Evolutionary conservation across 495 filamentous ascomycete species (phyloP).

Genomic region (Hypoxylon rickii): DNA sequence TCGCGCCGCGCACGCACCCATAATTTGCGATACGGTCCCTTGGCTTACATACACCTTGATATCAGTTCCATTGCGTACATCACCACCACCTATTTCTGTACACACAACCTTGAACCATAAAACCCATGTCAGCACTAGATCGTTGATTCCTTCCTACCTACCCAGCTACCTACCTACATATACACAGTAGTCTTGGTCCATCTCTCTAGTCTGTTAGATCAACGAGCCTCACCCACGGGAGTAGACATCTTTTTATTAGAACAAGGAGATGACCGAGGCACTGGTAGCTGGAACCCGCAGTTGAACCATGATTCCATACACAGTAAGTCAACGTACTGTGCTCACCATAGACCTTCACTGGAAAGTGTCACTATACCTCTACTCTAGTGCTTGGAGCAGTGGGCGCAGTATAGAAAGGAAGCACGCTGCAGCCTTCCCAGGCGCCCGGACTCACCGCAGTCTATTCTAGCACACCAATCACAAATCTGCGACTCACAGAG

Average conservation of each 20-base stretch:
- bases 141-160: background rate
- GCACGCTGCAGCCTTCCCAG: conserved; percentile 17
- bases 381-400: too few species aligned
- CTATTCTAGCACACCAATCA: conserved; percentile 10
- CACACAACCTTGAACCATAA: too few species aligned
- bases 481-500: conserved; percentile 22
- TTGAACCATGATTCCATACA: background rate
- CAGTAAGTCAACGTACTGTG: too few species aligned
- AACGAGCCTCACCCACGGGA: conserved; percentile 11
- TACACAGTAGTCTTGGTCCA: background rate
- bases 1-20: too few species aligned
- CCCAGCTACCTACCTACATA: background rate
- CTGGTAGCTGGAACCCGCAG: conserved; percentile 16
- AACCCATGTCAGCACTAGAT: background rate
- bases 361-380: too few species aligned
- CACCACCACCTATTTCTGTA: too few species aligned
- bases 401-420: too few species aligned
- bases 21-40: too few species aligned
- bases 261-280: conserved; percentile 27
- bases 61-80: too few species aligned
- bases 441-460: conserved; percentile 21
- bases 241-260: conserved; percentile 11
- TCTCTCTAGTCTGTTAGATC: conserved; percentile 2
- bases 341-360: too few species aligned
- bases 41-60: too few species aligned